phyloP scores from a whole-genome alignment of 2,329 filamentous ascomycete species.

The Diplocarpon rosae region DNA sequence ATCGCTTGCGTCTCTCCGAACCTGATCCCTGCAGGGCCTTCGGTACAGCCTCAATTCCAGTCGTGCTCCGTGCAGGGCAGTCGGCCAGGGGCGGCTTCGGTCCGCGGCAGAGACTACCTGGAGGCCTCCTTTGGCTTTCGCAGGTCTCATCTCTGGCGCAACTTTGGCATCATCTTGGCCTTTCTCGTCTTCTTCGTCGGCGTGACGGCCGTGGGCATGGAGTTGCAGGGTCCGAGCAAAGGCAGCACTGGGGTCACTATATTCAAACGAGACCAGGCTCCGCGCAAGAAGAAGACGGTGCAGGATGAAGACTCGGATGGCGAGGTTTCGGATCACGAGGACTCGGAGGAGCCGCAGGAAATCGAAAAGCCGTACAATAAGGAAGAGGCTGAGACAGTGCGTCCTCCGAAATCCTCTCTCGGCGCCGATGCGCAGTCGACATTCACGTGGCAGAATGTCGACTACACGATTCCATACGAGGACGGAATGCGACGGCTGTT shows the following conservation, averaged over 20 bases:
- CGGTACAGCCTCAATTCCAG: constrained; percentile 34
- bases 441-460: constrained; percentile 64
- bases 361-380: constrained; percentile 16
- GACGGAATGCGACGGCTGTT: constrained; percentile 56
- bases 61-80: constrained; percentile 49
- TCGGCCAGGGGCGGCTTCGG: constrained; percentile 34
- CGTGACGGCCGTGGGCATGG: constrained; percentile 47
- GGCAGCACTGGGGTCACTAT: constrained; percentile 44
- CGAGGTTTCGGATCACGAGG: background rate
- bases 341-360: constrained; percentile 1
- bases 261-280: constrained; percentile 49
- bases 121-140: constrained; percentile 42
- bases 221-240: constrained; percentile 41
- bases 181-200: constrained; percentile 50
- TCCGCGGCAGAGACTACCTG: constrained; percentile 49
- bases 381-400: constrained; percentile 36
- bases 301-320: constrained; percentile 38
- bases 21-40: constrained; percentile 39
- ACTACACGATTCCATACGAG: constrained; percentile 54
- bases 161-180: constrained; percentile 50
- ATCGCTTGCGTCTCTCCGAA: constrained; percentile 40
- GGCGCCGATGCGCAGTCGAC: constrained; percentile 59
- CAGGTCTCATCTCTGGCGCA: constrained; percentile 43
- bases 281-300: constrained; percentile 26
- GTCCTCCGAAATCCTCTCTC: too few species aligned